phyloP scores from a whole-genome alignment of 495 filamentous ascomycete genomes.

The Aspergillus egyptiacus region DNA sequence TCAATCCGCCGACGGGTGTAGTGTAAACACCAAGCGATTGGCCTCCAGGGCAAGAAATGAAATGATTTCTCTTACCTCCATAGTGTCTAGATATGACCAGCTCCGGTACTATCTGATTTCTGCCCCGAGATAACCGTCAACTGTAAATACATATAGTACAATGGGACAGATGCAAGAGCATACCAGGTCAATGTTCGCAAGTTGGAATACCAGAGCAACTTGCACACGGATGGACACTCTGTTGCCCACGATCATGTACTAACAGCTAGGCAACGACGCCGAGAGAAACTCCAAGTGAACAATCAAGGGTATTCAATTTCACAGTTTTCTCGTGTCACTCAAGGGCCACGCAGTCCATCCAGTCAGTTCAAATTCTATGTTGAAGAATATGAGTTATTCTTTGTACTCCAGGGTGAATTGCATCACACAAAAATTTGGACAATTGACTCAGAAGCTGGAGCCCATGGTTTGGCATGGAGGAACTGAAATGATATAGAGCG shows the following conservation, averaged over 20 bases:
- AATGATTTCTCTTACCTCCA: conserved; percentile 16
- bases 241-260: not conserved
- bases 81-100: not conserved
- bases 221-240: no score
- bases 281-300: not conserved
- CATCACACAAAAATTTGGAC: conserved; percentile 6
- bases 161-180: not conserved
- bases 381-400: not conserved
- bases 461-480: conserved; percentile 7
- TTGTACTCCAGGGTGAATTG: not conserved
- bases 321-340: not conserved
- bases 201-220: no score
- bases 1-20: conserved; percentile 5
- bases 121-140: no score
- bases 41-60: not conserved
- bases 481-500: not conserved
- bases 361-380: conserved; percentile 6
- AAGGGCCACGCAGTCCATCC: not conserved
- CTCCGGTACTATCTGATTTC: not conserved
- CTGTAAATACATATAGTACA: no score
- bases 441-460: conserved; percentile 1
- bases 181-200: not conserved
- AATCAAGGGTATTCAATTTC: not conserved
- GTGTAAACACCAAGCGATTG: not conserved
- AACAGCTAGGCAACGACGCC: not conserved